phyloP scores from a whole-genome alignment of 2,329 filamentous ascomycete genomes.

The Ceratocystis papillata region DNA sequence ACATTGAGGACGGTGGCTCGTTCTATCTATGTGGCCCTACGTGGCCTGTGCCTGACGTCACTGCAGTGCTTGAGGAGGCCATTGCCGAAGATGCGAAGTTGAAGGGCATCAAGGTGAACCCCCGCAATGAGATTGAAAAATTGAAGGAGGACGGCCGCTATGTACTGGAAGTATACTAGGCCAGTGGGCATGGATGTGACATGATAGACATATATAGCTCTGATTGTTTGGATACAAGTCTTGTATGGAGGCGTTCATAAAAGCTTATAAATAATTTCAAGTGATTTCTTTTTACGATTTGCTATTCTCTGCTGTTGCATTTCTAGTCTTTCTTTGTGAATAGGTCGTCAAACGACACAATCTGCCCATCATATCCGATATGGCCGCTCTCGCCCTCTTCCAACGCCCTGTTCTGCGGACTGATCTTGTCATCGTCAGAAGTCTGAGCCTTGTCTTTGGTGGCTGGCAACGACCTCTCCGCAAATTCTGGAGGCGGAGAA shows the following conservation, averaged over 20 bases:
- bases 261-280: background rate
- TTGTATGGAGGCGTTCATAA: background rate
- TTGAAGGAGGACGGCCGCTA: conserved; percentile 92
- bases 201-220: background rate
- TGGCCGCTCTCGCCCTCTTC: conserved; percentile 27
- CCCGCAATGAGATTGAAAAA: conserved; percentile 85
- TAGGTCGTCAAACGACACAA: conserved; percentile 35
- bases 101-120: conserved; percentile 68
- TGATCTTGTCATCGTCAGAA: conserved; percentile 31
- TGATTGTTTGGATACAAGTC: background rate
- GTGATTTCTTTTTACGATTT: background rate
- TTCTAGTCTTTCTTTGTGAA: background rate
- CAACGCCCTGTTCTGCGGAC: conserved; percentile 14
- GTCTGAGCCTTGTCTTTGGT: conserved; percentile 15
- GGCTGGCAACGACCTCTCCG: too few species aligned
- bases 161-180: conserved; percentile 90
- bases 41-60: conserved; percentile 97
- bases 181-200: background rate
- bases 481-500: too few species aligned
- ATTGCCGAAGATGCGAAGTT: conserved; percentile 63
- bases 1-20: conserved; percentile 74
- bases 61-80: conserved; percentile 84
- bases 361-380: conserved; percentile 28
- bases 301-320: background rate
- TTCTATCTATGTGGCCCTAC: conserved; percentile 98